A percentile compares a stretch with the other conserved stretches of the same genome.
phyloP scores from a whole-genome alignment of 1,284 basidiomycete genomes.

The Puccinia hordei region DNA sequence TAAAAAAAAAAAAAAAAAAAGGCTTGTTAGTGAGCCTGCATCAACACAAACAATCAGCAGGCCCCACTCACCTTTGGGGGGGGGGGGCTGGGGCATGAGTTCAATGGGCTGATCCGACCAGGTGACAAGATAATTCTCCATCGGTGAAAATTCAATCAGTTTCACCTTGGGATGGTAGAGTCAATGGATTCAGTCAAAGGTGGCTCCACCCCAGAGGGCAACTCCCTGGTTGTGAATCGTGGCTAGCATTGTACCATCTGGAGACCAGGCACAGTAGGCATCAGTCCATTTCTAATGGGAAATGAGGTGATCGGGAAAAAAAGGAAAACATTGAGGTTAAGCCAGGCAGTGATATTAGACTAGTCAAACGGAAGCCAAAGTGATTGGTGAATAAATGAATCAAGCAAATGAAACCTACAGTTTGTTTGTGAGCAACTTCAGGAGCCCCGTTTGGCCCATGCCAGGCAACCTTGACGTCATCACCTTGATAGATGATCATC shows the following conservation, averaged over 20 bases:
- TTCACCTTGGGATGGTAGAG: no score
- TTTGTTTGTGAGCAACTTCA: conserved; percentile 75
- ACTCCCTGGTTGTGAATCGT: conserved; percentile 95
- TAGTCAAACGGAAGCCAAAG: background rate
- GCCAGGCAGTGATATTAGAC: no score
- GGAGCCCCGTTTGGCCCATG: conserved; percentile 86
- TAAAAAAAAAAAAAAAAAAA: no score
- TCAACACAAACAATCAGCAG: no score
- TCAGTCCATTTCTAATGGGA: conserved; percentile 83
- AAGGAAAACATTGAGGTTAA: no score
- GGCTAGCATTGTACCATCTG: conserved; percentile 87
- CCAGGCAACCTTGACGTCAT: conserved; percentile 90
- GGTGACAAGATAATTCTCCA: conserved; percentile 94
- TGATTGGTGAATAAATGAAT: no score
- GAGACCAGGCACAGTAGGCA: conserved; percentile 96
- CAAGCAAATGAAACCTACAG: conserved; percentile 63
- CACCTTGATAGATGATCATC: conserved; percentile 90
- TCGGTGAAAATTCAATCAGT: conserved; percentile 95
- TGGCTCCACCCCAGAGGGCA: no score
- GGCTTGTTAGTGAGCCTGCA: no score
- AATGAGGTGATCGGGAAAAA: no score
- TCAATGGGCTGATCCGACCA: conserved; percentile 96
- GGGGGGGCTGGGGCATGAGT: no score
- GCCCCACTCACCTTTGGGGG: no score
- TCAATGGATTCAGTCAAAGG: no score